These are phyloP conservation scores for Rugosomyces carneus DNA, from an alignment of 1,284 basidiomycete genomes.

Conservation along the genomic window DNA sequence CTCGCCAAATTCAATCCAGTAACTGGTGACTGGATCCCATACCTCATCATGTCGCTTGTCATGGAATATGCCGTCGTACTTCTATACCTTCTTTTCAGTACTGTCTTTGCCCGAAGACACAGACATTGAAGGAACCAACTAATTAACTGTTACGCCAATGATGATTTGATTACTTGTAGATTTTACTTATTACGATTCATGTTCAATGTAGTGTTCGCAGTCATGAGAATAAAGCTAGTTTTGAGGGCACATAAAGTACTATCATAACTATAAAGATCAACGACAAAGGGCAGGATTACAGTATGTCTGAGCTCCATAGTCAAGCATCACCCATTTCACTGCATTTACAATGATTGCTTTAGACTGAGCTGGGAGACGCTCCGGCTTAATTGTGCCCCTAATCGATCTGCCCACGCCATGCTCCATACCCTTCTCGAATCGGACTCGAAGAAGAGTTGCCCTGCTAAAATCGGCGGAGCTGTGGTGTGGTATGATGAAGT, in stretches of 20 bases:
- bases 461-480: slow-evolving; percentile 18
- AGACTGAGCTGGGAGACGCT: slow-evolving; percentile 50
- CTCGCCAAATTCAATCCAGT: slow-evolving; percentile 48
- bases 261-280: too few relatives aligned
- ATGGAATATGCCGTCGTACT: slow-evolving; percentile 49
- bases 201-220: neutral
- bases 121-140: slow-evolving; percentile 19
- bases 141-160: neutral
- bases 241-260: too few relatives aligned
- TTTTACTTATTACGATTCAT: neutral
- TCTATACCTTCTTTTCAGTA: slow-evolving; percentile 43
- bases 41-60: slow-evolving; percentile 47
- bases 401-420: slow-evolving; percentile 37
- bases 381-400: slow-evolving; percentile 74
- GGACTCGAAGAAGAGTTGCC: slow-evolving; percentile 32
- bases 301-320: slow-evolving; percentile 65
- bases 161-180: neutral
- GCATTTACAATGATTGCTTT: slow-evolving; percentile 32
- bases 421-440: slow-evolving; percentile 42
- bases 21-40: slow-evolving; percentile 49
- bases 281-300: too few relatives aligned
- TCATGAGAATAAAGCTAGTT: slow-evolving; percentile 3
- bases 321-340: slow-evolving; percentile 59
- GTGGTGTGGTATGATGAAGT: slow-evolving; percentile 17
- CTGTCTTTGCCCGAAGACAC: slow-evolving; percentile 28